These are phyloP conservation scores for Rutstroemia sydowiana DNA, from an alignment of 2,329 filamentous ascomycete genomes.

Conservation along the genomic window DNA sequence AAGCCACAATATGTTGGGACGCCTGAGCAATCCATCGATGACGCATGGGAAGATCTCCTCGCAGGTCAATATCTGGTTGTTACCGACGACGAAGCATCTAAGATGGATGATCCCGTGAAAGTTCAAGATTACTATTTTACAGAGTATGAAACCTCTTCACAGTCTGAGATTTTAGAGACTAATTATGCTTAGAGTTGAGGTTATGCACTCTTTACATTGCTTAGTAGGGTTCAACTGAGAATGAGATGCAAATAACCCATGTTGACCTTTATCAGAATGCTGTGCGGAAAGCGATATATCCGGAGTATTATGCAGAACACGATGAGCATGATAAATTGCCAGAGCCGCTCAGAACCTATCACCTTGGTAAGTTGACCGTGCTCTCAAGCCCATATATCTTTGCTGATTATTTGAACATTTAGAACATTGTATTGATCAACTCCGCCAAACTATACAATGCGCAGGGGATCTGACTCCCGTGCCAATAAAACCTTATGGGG, in stretches of 20 bases:
- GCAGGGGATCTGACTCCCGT: constrained; percentile 17
- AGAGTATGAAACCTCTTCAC: constrained; percentile 11
- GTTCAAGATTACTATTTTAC: constrained; percentile 12
- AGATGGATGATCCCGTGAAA: constrained; percentile 9
- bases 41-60: constrained; percentile 16
- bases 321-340: constrained; percentile 9
- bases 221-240: not conserved
- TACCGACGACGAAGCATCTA: constrained; percentile 12
- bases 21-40: constrained; percentile 17
- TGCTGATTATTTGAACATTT: not conserved
- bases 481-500: constrained; percentile 10
- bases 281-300: constrained; percentile 13
- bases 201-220: constrained; percentile 20
- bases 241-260: not conserved
- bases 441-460: constrained; percentile 17
- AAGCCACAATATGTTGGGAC: constrained; percentile 15
- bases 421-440: constrained; percentile 19
- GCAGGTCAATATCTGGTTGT: constrained; percentile 16
- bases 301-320: constrained; percentile 14
- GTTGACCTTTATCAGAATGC: constrained; percentile 5
- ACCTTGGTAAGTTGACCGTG: constrained; percentile 9
- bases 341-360: constrained; percentile 5
- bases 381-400: not conserved
- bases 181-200: constrained; percentile 11
- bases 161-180: not conserved